Percentiles rank a stretch among this genome's conserved stretches.
These are phyloP conservation scores for Tetraselmis chui DNA, from an alignment of 139 green algal genomes.

Conservation along the genomic window DNA sequence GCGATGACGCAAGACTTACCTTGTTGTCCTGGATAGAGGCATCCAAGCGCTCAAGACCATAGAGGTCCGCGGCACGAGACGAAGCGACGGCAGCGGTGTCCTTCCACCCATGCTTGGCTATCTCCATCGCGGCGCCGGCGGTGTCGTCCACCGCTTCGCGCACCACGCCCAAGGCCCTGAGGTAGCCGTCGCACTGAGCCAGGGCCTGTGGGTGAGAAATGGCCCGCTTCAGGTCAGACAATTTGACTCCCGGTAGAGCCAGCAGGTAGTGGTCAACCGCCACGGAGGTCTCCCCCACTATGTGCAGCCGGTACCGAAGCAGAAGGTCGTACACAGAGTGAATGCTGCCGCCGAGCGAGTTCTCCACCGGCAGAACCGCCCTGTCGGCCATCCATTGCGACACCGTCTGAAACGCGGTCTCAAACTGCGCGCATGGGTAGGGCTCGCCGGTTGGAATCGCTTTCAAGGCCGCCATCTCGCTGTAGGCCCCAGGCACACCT, in stretches of 20 bases:
- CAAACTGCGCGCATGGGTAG: constrained; percentile 91
- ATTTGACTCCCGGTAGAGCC: constrained; percentile 73
- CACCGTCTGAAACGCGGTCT: constrained; percentile 81
- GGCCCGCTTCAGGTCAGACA: constrained; percentile 71
- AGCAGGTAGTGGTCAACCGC: constrained; percentile 93
- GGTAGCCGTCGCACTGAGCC: constrained; percentile 69
- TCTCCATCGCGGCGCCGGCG: constrained; percentile 74
- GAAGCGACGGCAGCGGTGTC: constrained; percentile 59
- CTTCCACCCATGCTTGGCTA: constrained; percentile 34
- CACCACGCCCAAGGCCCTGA: constrained; percentile 52
- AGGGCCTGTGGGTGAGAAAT: constrained; percentile 89
- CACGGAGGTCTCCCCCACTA: constrained; percentile 79
- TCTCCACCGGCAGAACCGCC: constrained; percentile 76
- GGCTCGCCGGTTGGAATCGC: constrained; percentile 71
- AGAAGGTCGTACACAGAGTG: constrained; percentile 88
- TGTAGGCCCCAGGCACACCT: constrained; percentile 91
- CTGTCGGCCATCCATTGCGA: constrained; percentile 58
- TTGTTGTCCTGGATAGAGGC: constrained; percentile 80
- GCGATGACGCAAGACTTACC: too few relatives aligned
- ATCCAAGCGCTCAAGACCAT: constrained; percentile 65
- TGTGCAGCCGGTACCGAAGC: constrained; percentile 67
- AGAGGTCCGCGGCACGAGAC: constrained; percentile 57
- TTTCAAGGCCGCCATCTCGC: constrained; percentile 75
- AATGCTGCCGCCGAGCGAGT: constrained; percentile 75
- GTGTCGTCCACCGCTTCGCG: constrained; percentile 89